Evolutionary conservation across 2,329 filamentous ascomycete species (phyloP).

Genomic region (Colletotrichum phormii): DNA sequence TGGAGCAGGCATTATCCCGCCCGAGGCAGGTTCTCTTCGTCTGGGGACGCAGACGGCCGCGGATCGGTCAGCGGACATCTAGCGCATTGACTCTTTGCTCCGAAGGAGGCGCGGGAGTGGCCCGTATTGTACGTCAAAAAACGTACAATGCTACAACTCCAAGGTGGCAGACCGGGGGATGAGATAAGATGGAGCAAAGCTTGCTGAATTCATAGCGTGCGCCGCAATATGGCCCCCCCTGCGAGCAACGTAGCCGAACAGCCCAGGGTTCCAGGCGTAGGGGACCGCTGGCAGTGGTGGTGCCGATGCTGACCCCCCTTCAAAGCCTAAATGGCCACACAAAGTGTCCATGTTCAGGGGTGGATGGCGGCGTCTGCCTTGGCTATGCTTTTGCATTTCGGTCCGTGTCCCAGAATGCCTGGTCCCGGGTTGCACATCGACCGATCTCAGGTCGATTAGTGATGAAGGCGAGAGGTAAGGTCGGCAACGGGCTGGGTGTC

Average conservation of each 20-base stretch:
- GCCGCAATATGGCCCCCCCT: conserved; percentile 19
- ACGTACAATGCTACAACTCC: background rate
- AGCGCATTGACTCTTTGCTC: background rate
- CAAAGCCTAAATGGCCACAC: background rate
- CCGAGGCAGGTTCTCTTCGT: background rate
- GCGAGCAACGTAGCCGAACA: conserved; percentile 21
- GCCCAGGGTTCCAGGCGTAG: background rate
- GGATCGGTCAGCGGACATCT: conserved; percentile 19
- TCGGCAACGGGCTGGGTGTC: conserved; percentile 12
- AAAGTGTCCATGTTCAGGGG: background rate
- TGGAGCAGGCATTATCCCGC: conserved; percentile 1
- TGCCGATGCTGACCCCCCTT: background rate
- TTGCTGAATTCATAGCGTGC: background rate
- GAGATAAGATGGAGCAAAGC: conserved; percentile 9
- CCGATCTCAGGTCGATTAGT: conserved; percentile 13
- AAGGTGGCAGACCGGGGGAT: conserved; percentile 12
- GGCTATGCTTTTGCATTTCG: conserved; percentile 22
- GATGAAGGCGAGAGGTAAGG: conserved; percentile 15
- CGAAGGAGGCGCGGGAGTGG: conserved; percentile 8
- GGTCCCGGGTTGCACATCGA: conserved; percentile 16
- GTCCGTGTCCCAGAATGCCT: conserved; percentile 26
- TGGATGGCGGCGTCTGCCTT: background rate
- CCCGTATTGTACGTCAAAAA: background rate
- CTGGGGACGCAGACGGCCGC: background rate
- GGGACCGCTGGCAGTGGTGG: background rate